Percentiles rank a stretch among this genome's conserved stretches.
phyloP scores from a whole-genome alignment of 2,329 filamentous ascomycete genomes.

The Neofusicoccum umdonicola region DNA sequence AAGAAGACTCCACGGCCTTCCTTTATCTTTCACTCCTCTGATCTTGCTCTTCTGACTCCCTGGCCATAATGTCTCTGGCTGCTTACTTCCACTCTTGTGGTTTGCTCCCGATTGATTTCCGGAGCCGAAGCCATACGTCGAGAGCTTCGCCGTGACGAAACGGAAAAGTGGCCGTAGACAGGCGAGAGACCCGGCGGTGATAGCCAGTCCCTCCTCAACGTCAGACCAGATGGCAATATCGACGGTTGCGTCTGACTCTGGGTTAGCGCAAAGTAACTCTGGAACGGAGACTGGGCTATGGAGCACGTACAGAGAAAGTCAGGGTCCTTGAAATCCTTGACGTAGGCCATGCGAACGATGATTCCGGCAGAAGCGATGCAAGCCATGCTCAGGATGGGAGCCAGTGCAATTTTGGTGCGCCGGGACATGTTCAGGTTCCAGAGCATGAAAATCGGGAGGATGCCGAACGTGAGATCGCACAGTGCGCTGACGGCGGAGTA shows the following conservation, averaged over 20 bases:
- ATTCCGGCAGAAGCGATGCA: constrained; percentile 42
- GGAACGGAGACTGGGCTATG: too few species aligned
- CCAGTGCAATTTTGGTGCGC: constrained; percentile 48
- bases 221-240: constrained; percentile 39
- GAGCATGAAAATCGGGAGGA: constrained; percentile 52
- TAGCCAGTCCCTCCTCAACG: constrained; percentile 37
- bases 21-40: not conserved
- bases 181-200: constrained; percentile 35
- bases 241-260: constrained; percentile 23
- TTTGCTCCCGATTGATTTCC: not conserved
- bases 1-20: not conserved
- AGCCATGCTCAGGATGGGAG: constrained; percentile 50
- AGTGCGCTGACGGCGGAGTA: constrained; percentile 48
- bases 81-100: not conserved
- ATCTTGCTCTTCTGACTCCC: not conserved
- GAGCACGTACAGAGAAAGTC: constrained; percentile 32
- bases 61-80: not conserved
- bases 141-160: constrained; percentile 19
- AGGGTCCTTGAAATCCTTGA: constrained; percentile 33
- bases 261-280: too few species aligned
- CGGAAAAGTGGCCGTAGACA: constrained; percentile 37
- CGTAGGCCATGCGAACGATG: constrained; percentile 33
- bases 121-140: not conserved
- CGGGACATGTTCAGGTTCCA: constrained; percentile 52
- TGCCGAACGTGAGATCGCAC: constrained; percentile 50